Conservation (phyloP, 1,284 basidiomycete genomes). For the Ustilago loliicola region DNA sequence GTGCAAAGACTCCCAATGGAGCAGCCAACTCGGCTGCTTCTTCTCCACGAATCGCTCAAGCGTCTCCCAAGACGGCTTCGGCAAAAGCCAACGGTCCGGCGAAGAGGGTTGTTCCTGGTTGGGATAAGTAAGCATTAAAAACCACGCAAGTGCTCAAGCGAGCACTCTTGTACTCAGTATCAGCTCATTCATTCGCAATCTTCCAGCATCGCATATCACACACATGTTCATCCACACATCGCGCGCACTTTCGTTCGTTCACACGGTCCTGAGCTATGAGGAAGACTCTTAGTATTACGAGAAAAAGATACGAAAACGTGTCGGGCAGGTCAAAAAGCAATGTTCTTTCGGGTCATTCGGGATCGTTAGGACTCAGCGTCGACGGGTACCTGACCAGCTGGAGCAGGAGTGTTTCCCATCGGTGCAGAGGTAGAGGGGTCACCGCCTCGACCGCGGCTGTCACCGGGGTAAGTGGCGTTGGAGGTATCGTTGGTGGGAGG, state of each 20-base stretch:
- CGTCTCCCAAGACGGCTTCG: conserved; percentile 15
- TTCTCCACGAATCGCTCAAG: conserved; percentile 29
- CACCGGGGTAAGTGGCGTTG: conserved; percentile 41
- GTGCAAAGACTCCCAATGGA: conserved; percentile 21
- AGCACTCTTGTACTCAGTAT: conserved; percentile 1
- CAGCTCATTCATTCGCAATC: conserved; percentile 20
- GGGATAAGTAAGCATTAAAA: conserved; percentile 22
- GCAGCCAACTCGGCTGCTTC: conserved; percentile 24
- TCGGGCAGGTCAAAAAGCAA: neutral
- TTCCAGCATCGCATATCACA: conserved; percentile 24
- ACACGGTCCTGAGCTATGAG: neutral
- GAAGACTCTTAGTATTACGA: conserved; percentile 2
- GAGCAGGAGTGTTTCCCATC: conserved; percentile 44
- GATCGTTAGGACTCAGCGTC: conserved; percentile 42
- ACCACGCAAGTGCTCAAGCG: neutral
- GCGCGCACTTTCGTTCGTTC: no score
- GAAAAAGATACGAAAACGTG: neutral
- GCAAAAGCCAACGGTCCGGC: conserved; percentile 9
- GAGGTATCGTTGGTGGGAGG: conserved; percentile 33
- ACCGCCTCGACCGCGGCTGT: conserved; percentile 26
- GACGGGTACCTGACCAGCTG: conserved; percentile 38
- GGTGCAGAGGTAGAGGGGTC: conserved; percentile 34
- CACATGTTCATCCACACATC: neutral
- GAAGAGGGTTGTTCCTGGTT: conserved; percentile 37
- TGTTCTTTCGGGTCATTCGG: neutral